Evolutionary conservation across 2,329 filamentous ascomycete species (phyloP).

Genomic region (Sporothrix dimorphospora): DNA sequence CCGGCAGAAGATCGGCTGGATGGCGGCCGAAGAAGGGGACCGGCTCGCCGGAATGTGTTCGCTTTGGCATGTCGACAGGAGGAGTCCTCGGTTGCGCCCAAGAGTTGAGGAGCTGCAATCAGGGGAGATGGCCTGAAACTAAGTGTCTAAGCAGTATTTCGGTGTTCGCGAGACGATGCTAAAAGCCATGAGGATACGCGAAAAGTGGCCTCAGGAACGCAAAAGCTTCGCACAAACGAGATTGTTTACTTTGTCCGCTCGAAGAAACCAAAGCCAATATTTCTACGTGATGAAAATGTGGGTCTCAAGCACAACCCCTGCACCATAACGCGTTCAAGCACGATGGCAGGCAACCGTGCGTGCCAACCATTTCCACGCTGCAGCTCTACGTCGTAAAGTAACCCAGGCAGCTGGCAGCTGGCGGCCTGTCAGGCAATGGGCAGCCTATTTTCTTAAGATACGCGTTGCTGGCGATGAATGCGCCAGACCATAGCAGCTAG

Average conservation of each 20-base stretch:
- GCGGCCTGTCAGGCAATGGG: not conserved
- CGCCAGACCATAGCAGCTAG: no score
- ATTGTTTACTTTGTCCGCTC: not conserved
- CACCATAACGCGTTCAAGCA: not conserved
- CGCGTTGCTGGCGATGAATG: no score
- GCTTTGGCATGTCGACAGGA: conserved; percentile 14
- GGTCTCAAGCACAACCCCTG: not conserved
- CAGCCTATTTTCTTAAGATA: not conserved
- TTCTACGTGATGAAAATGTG: not conserved
- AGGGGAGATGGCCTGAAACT: not conserved
- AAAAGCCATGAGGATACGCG: not conserved
- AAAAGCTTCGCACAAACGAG: not conserved
- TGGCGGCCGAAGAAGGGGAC: not conserved
- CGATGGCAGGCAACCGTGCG: not conserved
- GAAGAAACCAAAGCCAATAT: not conserved
- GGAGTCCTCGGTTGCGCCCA: not conserved
- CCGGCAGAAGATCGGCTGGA: not conserved
- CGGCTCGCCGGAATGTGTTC: conserved; percentile 1
- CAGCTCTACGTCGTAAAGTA: not conserved
- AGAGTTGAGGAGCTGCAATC: not conserved
- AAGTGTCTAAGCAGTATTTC: not conserved
- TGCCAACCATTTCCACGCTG: not conserved
- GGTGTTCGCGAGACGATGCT: not conserved
- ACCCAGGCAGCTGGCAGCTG: not conserved
- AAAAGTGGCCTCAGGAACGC: not conserved